These are phyloP conservation scores for Dryas octopetala DNA, from an alignment of 306 rosid genomes.

Conservation along the genomic window DNA sequence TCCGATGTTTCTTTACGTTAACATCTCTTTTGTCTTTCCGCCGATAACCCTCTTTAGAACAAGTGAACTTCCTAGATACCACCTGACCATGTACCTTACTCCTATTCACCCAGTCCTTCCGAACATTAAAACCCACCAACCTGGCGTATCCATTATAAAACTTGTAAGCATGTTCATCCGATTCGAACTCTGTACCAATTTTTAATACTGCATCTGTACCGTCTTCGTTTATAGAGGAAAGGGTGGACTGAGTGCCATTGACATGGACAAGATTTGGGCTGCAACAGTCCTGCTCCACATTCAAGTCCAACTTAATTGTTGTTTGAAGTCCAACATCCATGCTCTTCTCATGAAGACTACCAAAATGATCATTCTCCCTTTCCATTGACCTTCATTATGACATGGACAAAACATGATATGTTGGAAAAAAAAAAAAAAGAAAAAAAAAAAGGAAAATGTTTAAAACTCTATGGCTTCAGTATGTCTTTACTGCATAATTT, in stretches of 20 bases:
- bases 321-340: conserved; percentile 32
- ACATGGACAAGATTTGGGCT: conserved; percentile 34
- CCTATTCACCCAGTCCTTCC: conserved; percentile 75
- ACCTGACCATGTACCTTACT: conserved; percentile 70
- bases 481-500: background rate
- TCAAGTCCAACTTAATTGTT: conserved; percentile 53
- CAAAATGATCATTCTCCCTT: conserved; percentile 29
- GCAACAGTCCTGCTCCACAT: conserved; percentile 51
- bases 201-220: conserved; percentile 25
- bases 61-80: conserved; percentile 72
- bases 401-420: conserved; percentile 2
- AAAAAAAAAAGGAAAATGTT: background rate
- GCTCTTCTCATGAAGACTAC: conserved; percentile 33
- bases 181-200: conserved; percentile 48
- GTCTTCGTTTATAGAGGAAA: conserved; percentile 12
- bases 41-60: conserved; percentile 66
- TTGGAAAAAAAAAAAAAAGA: background rate
- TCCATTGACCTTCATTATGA: conserved; percentile 52
- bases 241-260: conserved; percentile 27
- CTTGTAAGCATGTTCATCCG: conserved; percentile 63
- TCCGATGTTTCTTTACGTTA: conserved; percentile 58
- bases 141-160: conserved; percentile 55
- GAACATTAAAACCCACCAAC: conserved; percentile 55
- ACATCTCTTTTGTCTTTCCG: conserved; percentile 52
- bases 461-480: background rate